These are phyloP conservation scores for Xylariaceae sp. DNA, from an alignment of 2,329 filamentous ascomycete species.

Conservation along the genomic window DNA sequence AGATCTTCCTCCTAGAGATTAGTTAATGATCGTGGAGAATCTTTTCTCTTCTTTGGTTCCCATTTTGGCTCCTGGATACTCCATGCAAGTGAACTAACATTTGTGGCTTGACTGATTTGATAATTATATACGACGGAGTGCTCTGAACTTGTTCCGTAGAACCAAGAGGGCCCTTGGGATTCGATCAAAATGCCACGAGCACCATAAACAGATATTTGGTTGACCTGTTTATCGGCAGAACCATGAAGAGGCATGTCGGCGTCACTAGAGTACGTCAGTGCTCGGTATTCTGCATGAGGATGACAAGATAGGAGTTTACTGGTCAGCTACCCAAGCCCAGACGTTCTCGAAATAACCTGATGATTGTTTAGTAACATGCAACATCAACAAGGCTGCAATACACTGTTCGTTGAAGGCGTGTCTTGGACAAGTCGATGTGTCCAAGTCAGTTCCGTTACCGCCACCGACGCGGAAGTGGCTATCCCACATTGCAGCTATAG, in stretches of 20 bases:
- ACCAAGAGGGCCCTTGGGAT: constrained; percentile 54
- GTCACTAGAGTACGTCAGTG: background rate
- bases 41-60: too few relatives aligned
- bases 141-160: constrained; percentile 53
- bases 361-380: constrained; percentile 43
- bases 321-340: constrained; percentile 69
- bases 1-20: constrained; percentile 54
- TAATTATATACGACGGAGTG: constrained; percentile 53
- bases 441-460: constrained; percentile 61
- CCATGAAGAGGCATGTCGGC: background rate
- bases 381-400: constrained; percentile 54
- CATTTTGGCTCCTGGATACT: background rate
- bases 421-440: constrained; percentile 51
- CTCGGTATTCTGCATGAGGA: constrained; percentile 5
- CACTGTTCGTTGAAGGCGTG: constrained; percentile 49
- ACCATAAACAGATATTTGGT: constrained; percentile 33
- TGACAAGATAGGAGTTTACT: constrained; percentile 40
- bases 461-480: constrained; percentile 37
- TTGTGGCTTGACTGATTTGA: constrained; percentile 57
- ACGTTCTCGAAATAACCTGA: constrained; percentile 52
- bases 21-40: background rate
- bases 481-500: constrained; percentile 52
- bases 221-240: background rate
- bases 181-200: constrained; percentile 25
- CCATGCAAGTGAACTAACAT: constrained; percentile 37